phyloP scores from a whole-genome alignment of 2,329 filamentous ascomycete genomes.

The Monilinia laxa region DNA sequence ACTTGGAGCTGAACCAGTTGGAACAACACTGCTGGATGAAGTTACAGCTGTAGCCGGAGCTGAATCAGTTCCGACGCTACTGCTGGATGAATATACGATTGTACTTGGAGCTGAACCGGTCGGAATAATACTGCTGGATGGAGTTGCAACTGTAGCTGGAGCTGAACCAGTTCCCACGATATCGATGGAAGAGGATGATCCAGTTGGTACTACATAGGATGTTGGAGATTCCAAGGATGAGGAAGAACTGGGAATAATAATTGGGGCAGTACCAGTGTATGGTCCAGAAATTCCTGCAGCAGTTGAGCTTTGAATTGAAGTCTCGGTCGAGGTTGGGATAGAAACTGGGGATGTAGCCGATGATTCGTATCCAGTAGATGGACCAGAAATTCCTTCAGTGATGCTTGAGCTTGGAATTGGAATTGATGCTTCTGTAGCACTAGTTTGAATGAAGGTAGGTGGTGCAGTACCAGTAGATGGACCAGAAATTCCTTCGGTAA shows the following conservation, averaged over 20 bases:
- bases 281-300: conserved; percentile 8
- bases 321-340: neutral
- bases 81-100: too few species aligned
- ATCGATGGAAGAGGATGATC: conserved; percentile 1
- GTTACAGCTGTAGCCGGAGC: too few species aligned
- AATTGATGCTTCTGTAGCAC: neutral
- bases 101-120: too few species aligned
- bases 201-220: neutral
- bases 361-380: neutral
- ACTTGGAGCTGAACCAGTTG: conserved; percentile 11
- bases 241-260: neutral
- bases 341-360: neutral
- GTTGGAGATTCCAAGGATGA: neutral
- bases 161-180: neutral
- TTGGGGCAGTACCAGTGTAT: conserved; percentile 10
- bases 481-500: neutral
- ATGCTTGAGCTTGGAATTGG: neutral
- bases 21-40: neutral
- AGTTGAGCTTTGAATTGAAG: neutral
- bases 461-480: conserved; percentile 2
- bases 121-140: too few species aligned
- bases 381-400: neutral
- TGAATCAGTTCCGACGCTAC: conserved; percentile 6
- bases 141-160: too few species aligned
- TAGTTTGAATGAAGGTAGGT: neutral